These are phyloP conservation scores for Aspergillus brasiliensis DNA, from an alignment of 2,329 filamentous ascomycete species.

Conservation along the genomic window DNA sequence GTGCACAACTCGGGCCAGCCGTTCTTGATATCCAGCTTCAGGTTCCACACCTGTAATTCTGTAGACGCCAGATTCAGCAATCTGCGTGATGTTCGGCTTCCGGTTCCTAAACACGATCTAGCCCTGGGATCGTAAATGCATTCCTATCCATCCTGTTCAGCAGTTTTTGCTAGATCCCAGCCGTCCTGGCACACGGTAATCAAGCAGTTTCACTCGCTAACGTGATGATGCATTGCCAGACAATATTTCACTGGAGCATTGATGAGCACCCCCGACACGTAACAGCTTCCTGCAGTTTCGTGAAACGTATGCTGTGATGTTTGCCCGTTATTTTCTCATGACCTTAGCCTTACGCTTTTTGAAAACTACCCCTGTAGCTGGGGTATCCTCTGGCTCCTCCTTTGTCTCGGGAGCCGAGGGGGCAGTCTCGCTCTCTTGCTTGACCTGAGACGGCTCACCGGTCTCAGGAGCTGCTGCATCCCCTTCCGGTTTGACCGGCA, in stretches of 20 bases:
- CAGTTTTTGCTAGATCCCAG: too few relatives aligned
- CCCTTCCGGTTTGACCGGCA: constrained; percentile 11
- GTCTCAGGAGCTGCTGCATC: constrained; percentile 12
- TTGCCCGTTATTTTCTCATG: constrained; percentile 36
- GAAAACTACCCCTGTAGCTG: constrained; percentile 43
- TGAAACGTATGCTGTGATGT: not conserved
- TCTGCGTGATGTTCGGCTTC: not conserved
- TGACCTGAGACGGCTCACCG: constrained; percentile 6
- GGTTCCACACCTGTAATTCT: not conserved
- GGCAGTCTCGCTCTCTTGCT: not conserved
- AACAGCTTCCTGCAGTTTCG: not conserved
- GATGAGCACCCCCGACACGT: not conserved
- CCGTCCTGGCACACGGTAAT: not conserved
- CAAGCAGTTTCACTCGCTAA: not conserved
- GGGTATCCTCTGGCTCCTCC: constrained; percentile 31
- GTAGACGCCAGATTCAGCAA: not conserved
- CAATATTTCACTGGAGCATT: not conserved
- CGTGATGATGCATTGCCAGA: not conserved
- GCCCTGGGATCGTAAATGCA: not conserved
- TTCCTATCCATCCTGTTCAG: not conserved
- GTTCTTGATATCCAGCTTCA: not conserved
- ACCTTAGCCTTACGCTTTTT: constrained; percentile 53
- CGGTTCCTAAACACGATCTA: not conserved
- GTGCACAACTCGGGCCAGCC: not conserved
- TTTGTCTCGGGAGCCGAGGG: constrained; percentile 8